These are phyloP conservation scores for Talaromyces sp. DNA, from an alignment of 2,329 filamentous ascomycete genomes.

Conservation along the genomic window DNA sequence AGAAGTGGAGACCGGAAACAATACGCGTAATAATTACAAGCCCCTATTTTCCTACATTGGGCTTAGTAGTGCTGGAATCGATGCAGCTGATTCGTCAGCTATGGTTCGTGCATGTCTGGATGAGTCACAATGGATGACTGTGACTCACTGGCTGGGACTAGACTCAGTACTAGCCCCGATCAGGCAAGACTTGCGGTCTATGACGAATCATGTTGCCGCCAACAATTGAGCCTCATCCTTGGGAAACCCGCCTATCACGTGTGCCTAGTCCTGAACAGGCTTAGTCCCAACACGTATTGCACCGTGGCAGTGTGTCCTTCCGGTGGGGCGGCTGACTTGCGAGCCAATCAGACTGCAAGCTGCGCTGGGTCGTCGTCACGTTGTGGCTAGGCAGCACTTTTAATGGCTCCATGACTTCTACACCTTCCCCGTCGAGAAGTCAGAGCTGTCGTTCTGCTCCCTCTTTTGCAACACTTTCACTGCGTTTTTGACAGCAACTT, in stretches of 20 bases:
- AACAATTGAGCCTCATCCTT: conserved; percentile 7
- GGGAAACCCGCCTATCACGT: background rate
- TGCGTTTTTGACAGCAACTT: background rate
- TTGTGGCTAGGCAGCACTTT: conserved; percentile 14
- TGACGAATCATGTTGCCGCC: background rate
- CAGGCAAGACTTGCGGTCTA: background rate
- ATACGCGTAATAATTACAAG: too few relatives aligned
- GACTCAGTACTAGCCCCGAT: background rate
- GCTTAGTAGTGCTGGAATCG: background rate
- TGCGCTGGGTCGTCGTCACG: conserved; percentile 6
- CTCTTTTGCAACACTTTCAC: too few relatives aligned
- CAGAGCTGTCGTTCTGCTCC: too few relatives aligned
- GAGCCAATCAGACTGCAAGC: background rate
- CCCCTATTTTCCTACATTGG: too few relatives aligned
- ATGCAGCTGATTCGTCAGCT: background rate
- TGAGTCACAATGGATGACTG: background rate
- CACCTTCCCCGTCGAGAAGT: too few relatives aligned
- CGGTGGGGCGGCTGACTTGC: background rate
- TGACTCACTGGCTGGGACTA: conserved; percentile 5
- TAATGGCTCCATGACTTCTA: conserved; percentile 8
- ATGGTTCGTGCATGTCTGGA: background rate
- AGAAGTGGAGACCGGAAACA: too few relatives aligned
- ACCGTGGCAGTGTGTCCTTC: conserved; percentile 5
- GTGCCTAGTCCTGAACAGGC: background rate
- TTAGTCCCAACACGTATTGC: background rate